Percentiles rank a stretch among this genome's conserved stretches.
phyloP scores from a whole-genome alignment of 306 rosid species.

The Albizia julibrissin region DNA sequence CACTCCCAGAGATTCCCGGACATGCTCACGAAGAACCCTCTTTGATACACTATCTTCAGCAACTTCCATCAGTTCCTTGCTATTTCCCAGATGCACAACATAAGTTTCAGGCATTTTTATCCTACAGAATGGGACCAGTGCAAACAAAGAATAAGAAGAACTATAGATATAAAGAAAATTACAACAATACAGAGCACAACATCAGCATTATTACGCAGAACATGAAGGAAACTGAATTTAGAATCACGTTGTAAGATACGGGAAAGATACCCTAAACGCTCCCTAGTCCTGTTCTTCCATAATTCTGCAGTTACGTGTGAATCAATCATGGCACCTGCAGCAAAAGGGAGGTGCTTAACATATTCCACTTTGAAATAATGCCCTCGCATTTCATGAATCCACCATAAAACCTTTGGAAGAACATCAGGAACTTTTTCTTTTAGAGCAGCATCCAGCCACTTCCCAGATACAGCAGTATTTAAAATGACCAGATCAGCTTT shows the following conservation, averaged over 20 bases:
- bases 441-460: conserved; percentile 90
- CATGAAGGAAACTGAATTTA: neutral
- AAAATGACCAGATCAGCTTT: conserved; percentile 84
- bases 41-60: conserved; percentile 87
- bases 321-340: conserved; percentile 99
- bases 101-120: conserved; percentile 86
- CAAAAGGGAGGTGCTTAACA: conserved; percentile 99
- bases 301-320: conserved; percentile 86
- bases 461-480: conserved; percentile 97
- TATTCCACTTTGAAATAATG: conserved; percentile 93
- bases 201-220: neutral
- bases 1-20: conserved; percentile 84
- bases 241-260: neutral
- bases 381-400: conserved; percentile 99
- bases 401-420: conserved; percentile 98
- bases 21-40: conserved; percentile 93
- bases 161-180: neutral
- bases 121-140: conserved; percentile 41
- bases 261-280: conserved; percentile 65
- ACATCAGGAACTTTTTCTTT: conserved; percentile 73
- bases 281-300: conserved; percentile 88
- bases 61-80: conserved; percentile 95
- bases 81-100: conserved; percentile 97
- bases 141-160: neutral
- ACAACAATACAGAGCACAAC: neutral